Evolutionary conservation across 768 basidiomycete genomes (phyloP).

Genomic region (Pleurotus sapidus): DNA sequence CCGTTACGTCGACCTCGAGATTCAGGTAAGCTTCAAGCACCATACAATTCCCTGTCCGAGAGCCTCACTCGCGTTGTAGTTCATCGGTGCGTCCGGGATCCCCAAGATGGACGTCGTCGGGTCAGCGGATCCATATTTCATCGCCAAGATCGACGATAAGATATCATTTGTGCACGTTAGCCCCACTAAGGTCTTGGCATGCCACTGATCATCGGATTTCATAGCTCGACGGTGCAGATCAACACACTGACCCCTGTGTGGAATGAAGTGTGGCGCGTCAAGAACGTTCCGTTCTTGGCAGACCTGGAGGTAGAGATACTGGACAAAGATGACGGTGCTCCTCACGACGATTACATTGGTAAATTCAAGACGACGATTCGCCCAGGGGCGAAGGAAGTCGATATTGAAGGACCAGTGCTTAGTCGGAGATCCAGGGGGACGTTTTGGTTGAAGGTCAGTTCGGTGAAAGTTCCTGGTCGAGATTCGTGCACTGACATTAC

Average conservation of each 20-base stretch:
- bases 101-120: constrained; percentile 71
- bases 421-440: constrained; percentile 51
- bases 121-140: constrained; percentile 68
- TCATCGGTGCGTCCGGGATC: constrained; percentile 67
- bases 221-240: constrained; percentile 62
- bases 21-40: background rate
- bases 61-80: constrained; percentile 31
- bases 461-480: background rate
- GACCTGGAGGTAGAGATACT: constrained; percentile 57
- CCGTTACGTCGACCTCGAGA: constrained; percentile 3
- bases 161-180: constrained; percentile 57
- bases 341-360: constrained; percentile 65
- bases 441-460: constrained; percentile 63
- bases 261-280: constrained; percentile 74
- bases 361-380: constrained; percentile 51
- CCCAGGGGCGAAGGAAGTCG: constrained; percentile 61
- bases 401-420: constrained; percentile 49
- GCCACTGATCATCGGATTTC: background rate
- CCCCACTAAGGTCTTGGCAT: background rate
- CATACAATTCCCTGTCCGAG: background rate
- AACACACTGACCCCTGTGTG: constrained; percentile 63
- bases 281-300: constrained; percentile 69
- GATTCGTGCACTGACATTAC: background rate
- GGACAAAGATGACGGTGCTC: constrained; percentile 62
- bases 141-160: constrained; percentile 60